A percentile compares a stretch with the other conserved stretches of the same genome.
phyloP scores from a whole-genome alignment of 371 early-diverging fungal species.

The Apophysomyces trapeziformis region DNA sequence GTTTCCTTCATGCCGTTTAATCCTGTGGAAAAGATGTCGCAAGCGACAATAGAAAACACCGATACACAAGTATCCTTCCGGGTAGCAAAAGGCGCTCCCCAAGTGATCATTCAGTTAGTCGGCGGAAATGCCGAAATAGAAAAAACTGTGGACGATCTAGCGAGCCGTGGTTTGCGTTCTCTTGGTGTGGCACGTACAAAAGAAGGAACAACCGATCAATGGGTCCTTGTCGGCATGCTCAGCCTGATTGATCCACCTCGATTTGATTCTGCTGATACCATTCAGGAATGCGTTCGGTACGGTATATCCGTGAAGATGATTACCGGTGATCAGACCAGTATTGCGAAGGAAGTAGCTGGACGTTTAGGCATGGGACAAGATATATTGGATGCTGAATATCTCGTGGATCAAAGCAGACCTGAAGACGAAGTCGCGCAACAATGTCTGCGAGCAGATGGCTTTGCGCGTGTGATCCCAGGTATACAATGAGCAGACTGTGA shows the following conservation, averaged over 20 bases:
- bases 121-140: conserved; percentile 82
- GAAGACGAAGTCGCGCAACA: conserved; percentile 60
- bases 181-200: conserved; percentile 85
- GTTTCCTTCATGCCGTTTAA: conserved; percentile 91
- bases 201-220: conserved; percentile 64
- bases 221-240: conserved; percentile 74
- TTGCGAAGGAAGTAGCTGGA: conserved; percentile 81
- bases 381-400: conserved; percentile 69
- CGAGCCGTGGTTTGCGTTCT: conserved; percentile 80
- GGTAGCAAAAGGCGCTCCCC: conserved; percentile 95
- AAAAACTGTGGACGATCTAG: conserved; percentile 79
- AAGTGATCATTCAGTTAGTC: conserved; percentile 83
- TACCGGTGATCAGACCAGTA: conserved; percentile 81
- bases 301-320: conserved; percentile 84
- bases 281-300: conserved; percentile 63
- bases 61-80: conserved; percentile 69
- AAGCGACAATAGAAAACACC: conserved; percentile 78
- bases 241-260: conserved; percentile 89
- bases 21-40: conserved; percentile 88
- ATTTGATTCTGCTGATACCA: conserved; percentile 68
- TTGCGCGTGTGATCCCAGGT: conserved; percentile 73
- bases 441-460: conserved; percentile 75
- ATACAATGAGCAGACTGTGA: neutral
- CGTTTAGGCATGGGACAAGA: conserved; percentile 71
- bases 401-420: conserved; percentile 67